Conservation (phyloP, 345 rosid species). For the Heritiera littoralis region DNA sequence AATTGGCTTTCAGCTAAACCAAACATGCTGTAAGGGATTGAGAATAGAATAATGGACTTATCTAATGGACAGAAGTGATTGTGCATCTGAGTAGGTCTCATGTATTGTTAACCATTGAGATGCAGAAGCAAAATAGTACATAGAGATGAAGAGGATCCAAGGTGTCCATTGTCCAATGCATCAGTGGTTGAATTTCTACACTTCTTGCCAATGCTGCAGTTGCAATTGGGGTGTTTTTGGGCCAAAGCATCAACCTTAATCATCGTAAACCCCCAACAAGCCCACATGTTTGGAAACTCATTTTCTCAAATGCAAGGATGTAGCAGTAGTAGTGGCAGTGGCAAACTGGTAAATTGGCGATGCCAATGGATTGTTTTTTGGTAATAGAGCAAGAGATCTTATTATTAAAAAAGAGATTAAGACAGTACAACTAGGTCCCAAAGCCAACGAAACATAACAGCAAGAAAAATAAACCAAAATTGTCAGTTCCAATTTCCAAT, state of each 20-base stretch:
- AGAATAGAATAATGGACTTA: not conserved
- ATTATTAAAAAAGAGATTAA: too few relatives aligned
- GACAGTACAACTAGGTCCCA: too few relatives aligned
- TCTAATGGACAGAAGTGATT: not conserved
- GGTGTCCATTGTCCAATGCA: constrained; percentile 11
- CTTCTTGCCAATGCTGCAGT: not conserved
- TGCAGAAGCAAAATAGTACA: not conserved
- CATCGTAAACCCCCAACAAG: not conserved
- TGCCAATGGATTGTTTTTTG: too few relatives aligned
- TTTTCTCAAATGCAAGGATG: not conserved
- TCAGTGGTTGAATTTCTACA: constrained; percentile 11
- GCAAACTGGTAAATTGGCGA: too few relatives aligned
- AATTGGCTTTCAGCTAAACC: too few relatives aligned
- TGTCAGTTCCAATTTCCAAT: too few relatives aligned
- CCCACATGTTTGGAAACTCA: too few relatives aligned
- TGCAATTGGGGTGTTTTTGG: not conserved
- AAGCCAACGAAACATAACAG: too few relatives aligned
- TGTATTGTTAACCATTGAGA: not conserved
- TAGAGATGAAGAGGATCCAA: constrained; percentile 9
- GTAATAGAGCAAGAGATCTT: too few relatives aligned
- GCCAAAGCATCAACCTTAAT: not conserved
- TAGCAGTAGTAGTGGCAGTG: too few relatives aligned
- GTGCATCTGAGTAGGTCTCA: not conserved
- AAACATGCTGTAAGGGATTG: not conserved
- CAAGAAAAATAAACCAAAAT: too few relatives aligned